Evolutionary conservation across 768 basidiomycete genomes (phyloP).

Genomic region (Cystobasidium tubakii): DNA sequence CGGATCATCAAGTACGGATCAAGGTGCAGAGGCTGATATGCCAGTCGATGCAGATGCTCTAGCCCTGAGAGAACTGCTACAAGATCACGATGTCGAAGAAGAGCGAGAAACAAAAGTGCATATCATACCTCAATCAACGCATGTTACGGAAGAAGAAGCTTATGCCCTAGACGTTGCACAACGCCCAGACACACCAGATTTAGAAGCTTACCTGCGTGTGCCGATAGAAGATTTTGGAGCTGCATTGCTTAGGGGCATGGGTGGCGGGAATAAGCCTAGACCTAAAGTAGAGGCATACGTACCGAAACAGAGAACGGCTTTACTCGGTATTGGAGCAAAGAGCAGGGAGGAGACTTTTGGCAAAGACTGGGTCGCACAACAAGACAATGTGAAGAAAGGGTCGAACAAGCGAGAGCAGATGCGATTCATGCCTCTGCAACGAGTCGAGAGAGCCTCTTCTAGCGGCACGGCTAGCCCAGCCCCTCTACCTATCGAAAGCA

Average conservation of each 20-base stretch:
- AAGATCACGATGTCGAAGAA: not conserved
- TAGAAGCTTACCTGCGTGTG: conserved; percentile 81
- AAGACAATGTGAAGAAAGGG: conserved; percentile 49
- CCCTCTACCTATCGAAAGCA: conserved; percentile 1
- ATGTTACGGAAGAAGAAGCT: conserved; percentile 30
- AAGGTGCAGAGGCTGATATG: not conserved
- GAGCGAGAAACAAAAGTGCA: conserved; percentile 9
- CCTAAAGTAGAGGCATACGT: conserved; percentile 69
- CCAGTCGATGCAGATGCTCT: conserved; percentile 19
- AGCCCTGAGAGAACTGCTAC: conserved; percentile 24
- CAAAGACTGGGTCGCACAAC: conserved; percentile 48
- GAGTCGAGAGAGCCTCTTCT: conserved; percentile 44
- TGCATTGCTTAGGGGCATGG: conserved; percentile 89
- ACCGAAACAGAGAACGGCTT: conserved; percentile 71
- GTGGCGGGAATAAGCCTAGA: conserved; percentile 61
- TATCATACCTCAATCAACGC: conserved; percentile 15
- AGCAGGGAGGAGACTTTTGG: conserved; percentile 64
- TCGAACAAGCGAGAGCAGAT: conserved; percentile 57
- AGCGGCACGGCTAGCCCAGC: conserved; percentile 13
- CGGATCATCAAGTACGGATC: not conserved
- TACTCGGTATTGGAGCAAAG: conserved; percentile 91
- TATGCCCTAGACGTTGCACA: conserved; percentile 22
- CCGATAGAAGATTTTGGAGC: conserved; percentile 90
- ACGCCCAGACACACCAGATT: conserved; percentile 53
- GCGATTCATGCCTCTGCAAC: conserved; percentile 77